Evolutionary conservation across 371 early-diverging fungal species (phyloP), one percentile per base, ranked within the genome.

Genomic region (Mucor indicus): DNA sequence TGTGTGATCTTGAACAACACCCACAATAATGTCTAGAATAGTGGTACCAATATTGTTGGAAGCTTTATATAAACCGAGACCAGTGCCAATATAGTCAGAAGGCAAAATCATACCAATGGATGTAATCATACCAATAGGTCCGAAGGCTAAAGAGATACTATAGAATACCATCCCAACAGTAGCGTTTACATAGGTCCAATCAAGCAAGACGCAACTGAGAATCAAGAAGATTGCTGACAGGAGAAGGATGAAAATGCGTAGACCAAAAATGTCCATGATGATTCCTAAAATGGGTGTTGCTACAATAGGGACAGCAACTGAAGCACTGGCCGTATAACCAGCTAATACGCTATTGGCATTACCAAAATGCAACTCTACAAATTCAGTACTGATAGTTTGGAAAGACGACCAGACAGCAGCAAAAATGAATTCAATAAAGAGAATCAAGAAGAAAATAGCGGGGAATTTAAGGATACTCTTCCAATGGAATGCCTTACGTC

Each of bases 111-210:
- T 67, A 33, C 85, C 80, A 8, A 86, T 72, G 0, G 85, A 77
- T 1, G 87, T 83, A 23, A 87, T 74, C 36, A 83, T 62, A 9
- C 72, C 60, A 29, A 87, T 77, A n/a, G 87, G 87, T 1, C 87
- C 87, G 22, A 85, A 63, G 7, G 85, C 73, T 47, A 86, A 57
- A 9, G 83, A 80, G 1, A 83, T 52, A 13, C 79, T 79, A 48
- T 84, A 87, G 4, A 80, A 59, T 1, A 82, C 39, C 75, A 84
- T 69, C 15, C 84, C 85, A 4, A 84, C 44, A 13, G 77, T 47
- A 12, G 86, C 84, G 24, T 68, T 53, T 4, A 73, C 25, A 17
- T 50, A 42, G 0, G 83, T 62, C 51, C 49, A 62, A 13, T 57
- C 64, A 7, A 73, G 56, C 21, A 73, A 47, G n/a, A 15, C 48